Evolutionary conservation across 805 yeast species (phyloP).

Genomic region (Ogataea minuta): DNA sequence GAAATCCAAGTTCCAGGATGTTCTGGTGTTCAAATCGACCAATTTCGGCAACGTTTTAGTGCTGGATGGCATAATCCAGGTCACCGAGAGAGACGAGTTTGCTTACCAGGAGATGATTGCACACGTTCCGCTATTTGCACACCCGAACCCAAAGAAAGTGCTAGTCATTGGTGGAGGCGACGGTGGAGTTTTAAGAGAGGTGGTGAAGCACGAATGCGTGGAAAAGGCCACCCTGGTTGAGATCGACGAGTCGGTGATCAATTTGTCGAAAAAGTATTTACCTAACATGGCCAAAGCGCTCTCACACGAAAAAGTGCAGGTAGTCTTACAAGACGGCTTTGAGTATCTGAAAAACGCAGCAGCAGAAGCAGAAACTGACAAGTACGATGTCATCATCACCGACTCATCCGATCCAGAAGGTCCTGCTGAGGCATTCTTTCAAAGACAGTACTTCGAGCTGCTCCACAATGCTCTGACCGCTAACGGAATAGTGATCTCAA

Average conservation of each 20-base stretch:
- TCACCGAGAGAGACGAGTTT: constrained; percentile 89
- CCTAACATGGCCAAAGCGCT: constrained; percentile 73
- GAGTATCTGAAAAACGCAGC: constrained; percentile 55
- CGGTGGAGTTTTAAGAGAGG: constrained; percentile 90
- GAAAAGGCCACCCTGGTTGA: constrained; percentile 78
- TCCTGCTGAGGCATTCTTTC: constrained; percentile 89
- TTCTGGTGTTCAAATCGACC: constrained; percentile 70
- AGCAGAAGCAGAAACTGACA: constrained; percentile 35
- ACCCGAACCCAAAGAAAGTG: constrained; percentile 69
- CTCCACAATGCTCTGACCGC: constrained; percentile 59
- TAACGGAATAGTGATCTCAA: constrained; percentile 64
- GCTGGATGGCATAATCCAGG: constrained; percentile 86
- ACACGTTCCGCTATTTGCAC: constrained; percentile 78
- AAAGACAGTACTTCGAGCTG: constrained; percentile 69
- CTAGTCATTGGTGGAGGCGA: constrained; percentile 95
- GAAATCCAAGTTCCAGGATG: constrained; percentile 75
- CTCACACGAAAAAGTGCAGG: constrained; percentile 61
- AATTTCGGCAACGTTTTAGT: constrained; percentile 86
- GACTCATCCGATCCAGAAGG: constrained; percentile 94
- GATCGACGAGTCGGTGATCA: constrained; percentile 80
- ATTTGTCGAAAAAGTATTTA: constrained; percentile 65
- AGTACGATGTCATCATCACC: constrained; percentile 81
- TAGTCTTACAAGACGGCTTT: constrained; percentile 81
- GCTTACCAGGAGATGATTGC: constrained; percentile 92
- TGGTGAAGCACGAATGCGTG: constrained; percentile 60